phyloP scores from a whole-genome alignment of 2,329 filamentous ascomycete genomes.

The Fusarium chuoi region DNA sequence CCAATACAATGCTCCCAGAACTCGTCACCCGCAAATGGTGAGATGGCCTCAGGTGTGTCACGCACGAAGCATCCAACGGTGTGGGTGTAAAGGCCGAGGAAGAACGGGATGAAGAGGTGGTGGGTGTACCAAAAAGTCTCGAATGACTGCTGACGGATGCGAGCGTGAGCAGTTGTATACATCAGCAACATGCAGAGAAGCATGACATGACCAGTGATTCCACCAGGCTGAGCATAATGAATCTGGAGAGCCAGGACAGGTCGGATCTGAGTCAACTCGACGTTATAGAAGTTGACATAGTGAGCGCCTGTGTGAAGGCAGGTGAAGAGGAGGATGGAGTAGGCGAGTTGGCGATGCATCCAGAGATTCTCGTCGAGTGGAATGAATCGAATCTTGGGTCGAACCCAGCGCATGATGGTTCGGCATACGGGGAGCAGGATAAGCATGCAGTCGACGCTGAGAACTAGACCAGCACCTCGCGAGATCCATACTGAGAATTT shows the following conservation, averaged over 20 bases:
- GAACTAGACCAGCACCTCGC: slow-evolving; percentile 86
- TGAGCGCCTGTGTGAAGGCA: slow-evolving; percentile 81
- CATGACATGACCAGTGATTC: slow-evolving; percentile 97
- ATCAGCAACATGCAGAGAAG: slow-evolving; percentile 98
- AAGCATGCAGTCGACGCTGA: slow-evolving; percentile 85
- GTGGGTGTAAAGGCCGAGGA: slow-evolving; percentile 94
- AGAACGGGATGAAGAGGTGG: slow-evolving; percentile 96
- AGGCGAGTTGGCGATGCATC: slow-evolving; percentile 96
- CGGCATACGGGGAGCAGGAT: slow-evolving; percentile 96
- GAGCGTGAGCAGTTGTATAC: slow-evolving; percentile 93
- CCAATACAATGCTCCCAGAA: slow-evolving; percentile 96
- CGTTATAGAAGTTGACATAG: slow-evolving; percentile 99
- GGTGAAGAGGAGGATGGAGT: slow-evolving; percentile 85
- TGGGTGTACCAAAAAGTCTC: slow-evolving; percentile 99
- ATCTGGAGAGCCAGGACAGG: slow-evolving; percentile 86
- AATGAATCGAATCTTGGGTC: slow-evolving; percentile 87
- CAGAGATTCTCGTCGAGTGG: slow-evolving; percentile 97
- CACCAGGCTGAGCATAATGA: slow-evolving; percentile 88
- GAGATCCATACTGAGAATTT: slow-evolving; percentile 95
- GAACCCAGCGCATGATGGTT: slow-evolving; percentile 83
- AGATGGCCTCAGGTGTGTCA: slow-evolving; percentile 76
- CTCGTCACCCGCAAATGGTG: slow-evolving; percentile 81
- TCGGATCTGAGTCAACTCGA: slow-evolving; percentile 86
- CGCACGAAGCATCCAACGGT: slow-evolving; percentile 96
- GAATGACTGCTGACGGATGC: slow-evolving; percentile 95